Conservation (phyloP, 352 stramenopile species). For the Phytophthora sansomeana region DNA sequence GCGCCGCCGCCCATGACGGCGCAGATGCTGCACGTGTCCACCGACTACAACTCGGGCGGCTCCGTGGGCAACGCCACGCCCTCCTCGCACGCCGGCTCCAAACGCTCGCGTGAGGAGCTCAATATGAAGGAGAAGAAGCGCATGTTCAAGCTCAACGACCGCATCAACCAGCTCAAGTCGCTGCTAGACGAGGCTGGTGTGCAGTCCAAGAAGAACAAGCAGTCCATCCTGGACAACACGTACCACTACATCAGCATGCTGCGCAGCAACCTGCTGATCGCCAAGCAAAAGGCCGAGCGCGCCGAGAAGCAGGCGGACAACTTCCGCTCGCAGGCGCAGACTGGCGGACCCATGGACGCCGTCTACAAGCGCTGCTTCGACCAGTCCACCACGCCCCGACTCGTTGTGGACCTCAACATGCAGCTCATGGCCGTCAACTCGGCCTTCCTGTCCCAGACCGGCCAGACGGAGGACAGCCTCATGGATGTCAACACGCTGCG, state of each 20-base stretch:
- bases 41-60: slow-evolving; percentile 60
- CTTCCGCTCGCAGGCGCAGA: slow-evolving; percentile 52
- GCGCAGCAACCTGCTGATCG: slow-evolving; percentile 65
- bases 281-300: slow-evolving; percentile 66
- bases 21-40: slow-evolving; percentile 75
- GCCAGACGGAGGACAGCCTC: slow-evolving; percentile 49
- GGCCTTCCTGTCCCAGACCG: slow-evolving; percentile 60
- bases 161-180: slow-evolving; percentile 78
- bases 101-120: slow-evolving; percentile 79
- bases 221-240: slow-evolving; percentile 77
- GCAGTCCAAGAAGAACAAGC: slow-evolving; percentile 79
- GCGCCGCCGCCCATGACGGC: slow-evolving; percentile 55
- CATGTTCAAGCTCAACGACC: slow-evolving; percentile 90
- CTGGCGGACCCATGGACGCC: slow-evolving; percentile 34
- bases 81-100: slow-evolving; percentile 45
- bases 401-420: slow-evolving; percentile 63
- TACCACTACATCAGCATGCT: slow-evolving; percentile 73
- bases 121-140: slow-evolving; percentile 90
- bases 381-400: slow-evolving; percentile 62
- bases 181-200: slow-evolving; percentile 66
- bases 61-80: slow-evolving; percentile 44
- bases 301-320: slow-evolving; percentile 63
- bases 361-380: slow-evolving; percentile 78
- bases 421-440: slow-evolving; percentile 64
- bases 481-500: slow-evolving; percentile 50